A percentile compares a stretch with the other conserved stretches of the same genome.
phyloP scores from a whole-genome alignment of 2,329 filamentous ascomycete genomes.

The Scytalidium lignicola region DNA sequence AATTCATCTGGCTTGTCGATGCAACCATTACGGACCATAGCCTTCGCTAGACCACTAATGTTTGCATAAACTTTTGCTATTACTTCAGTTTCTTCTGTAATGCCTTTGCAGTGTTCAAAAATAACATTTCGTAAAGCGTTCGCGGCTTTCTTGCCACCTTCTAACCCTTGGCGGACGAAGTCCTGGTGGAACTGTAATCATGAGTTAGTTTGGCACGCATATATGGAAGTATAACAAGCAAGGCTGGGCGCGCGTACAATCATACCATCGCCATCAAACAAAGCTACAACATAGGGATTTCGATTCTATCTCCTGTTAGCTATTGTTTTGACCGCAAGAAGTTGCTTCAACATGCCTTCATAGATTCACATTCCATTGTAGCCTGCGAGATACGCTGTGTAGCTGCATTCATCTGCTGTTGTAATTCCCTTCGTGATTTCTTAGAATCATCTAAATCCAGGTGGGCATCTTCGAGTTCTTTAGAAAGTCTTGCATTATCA shows the following conservation, averaged over 20 bases:
- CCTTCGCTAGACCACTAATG: conserved; percentile 42
- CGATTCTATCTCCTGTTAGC: conserved; percentile 22
- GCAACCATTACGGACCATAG: conserved; percentile 44
- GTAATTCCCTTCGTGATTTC: conserved; percentile 43
- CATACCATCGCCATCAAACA: conserved; percentile 60
- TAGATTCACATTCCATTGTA: conserved; percentile 34
- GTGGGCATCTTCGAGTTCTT: conserved; percentile 37
- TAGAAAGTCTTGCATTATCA: conserved; percentile 39
- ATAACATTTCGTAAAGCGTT: conserved; percentile 44
- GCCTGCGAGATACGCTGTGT: conserved; percentile 32
- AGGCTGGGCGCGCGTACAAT: conserved; percentile 38
- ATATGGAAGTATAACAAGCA: conserved; percentile 5
- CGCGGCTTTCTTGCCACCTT: conserved; percentile 33
- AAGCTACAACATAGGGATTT: conserved; percentile 54
- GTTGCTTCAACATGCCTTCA: conserved; percentile 38
- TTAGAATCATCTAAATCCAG: conserved; percentile 48
- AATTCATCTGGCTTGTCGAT: conserved; percentile 41
- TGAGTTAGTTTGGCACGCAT: conserved; percentile 10
- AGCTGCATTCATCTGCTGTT: conserved; percentile 39
- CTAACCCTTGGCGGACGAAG: conserved; percentile 47
- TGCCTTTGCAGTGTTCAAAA: conserved; percentile 39
- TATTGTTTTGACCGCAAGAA: too few species aligned
- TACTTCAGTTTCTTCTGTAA: conserved; percentile 45
- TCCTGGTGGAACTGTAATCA: conserved; percentile 49
- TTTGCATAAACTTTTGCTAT: conserved; percentile 54